Conservation (phyloP, 148 eudicot genomes). For the Cornus controversa region DNA sequence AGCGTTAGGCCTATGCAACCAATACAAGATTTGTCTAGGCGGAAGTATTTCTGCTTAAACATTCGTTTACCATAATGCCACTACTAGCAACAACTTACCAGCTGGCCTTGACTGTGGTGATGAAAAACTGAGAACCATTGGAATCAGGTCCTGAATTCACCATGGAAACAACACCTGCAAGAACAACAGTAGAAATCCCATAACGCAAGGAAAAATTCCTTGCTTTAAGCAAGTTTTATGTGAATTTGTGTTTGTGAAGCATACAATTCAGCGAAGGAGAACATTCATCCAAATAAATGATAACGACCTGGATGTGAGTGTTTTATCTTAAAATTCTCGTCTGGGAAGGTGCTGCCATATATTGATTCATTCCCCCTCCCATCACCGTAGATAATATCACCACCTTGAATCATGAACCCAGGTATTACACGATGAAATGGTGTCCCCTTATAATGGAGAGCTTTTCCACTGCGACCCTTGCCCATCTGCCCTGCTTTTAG, state of each 20-base stretch:
- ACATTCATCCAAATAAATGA: background rate
- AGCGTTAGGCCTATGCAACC: background rate
- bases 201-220: background rate
- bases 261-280: background rate
- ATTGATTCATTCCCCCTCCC: constrained; percentile 87
- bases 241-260: constrained; percentile 8
- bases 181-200: background rate
- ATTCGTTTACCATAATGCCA: background rate
- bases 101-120: constrained; percentile 87
- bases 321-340: constrained; percentile 78
- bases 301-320: constrained; percentile 80
- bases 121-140: constrained; percentile 93
- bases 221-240: background rate
- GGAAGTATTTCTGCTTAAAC: background rate
- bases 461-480: constrained; percentile 48
- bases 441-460: constrained; percentile 79
- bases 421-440: constrained; percentile 94
- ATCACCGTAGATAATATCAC: constrained; percentile 70
- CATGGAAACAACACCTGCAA: constrained; percentile 88
- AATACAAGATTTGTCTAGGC: background rate
- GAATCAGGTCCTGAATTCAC: constrained; percentile 91
- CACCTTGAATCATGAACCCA: constrained; percentile 97
- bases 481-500: constrained; percentile 70
- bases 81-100: constrained; percentile 54
- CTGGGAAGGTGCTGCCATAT: constrained; percentile 70